Evolutionary conservation across 257 asterid species (phyloP).

Genomic region (Fraxinus excelsior): DNA sequence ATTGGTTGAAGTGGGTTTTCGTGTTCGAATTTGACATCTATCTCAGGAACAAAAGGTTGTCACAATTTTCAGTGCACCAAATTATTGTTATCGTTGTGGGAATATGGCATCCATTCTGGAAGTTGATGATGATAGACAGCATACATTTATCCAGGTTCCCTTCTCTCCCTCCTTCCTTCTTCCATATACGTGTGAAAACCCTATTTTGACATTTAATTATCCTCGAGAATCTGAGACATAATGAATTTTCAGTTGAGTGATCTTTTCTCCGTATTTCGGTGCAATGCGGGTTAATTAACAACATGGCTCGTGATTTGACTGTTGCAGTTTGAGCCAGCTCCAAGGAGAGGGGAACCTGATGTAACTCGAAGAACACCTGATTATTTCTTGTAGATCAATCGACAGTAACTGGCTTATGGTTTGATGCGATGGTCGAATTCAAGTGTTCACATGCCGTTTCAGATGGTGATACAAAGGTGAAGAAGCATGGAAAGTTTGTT

Average conservation of each 20-base stretch:
- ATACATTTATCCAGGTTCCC: constrained; percentile 85
- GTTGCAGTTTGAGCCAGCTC: constrained; percentile 95
- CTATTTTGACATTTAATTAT: background rate
- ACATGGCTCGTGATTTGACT: constrained; percentile 7
- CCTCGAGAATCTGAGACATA: background rate
- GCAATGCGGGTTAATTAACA: background rate
- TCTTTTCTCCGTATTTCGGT: background rate
- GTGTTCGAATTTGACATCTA: constrained; percentile 24
- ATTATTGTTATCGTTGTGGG: constrained; percentile 96
- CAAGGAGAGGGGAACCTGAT: constrained; percentile 98
- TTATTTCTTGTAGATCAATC: constrained; percentile 73
- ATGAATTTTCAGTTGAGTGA: background rate
- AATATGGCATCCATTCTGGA: constrained; percentile 98
- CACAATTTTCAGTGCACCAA: constrained; percentile 94
- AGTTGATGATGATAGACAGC: constrained; percentile 89
- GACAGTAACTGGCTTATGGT: constrained; percentile 30
- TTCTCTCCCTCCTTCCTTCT: constrained; percentile 16
- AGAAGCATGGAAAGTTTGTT: constrained; percentile 33
- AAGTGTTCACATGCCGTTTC: constrained; percentile 25
- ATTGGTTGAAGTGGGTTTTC: constrained; percentile 3
- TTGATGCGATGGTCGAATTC: constrained; percentile 26
- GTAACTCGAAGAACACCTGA: constrained; percentile 95
- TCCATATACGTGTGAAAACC: background rate
- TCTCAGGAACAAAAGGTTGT: constrained; percentile 94
- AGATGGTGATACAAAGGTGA: constrained; percentile 34